Percentiles rank a stretch among this genome's conserved stretches.
phyloP scores from a whole-genome alignment of 1,284 basidiomycete species.

The Trametes pubescens region DNA sequence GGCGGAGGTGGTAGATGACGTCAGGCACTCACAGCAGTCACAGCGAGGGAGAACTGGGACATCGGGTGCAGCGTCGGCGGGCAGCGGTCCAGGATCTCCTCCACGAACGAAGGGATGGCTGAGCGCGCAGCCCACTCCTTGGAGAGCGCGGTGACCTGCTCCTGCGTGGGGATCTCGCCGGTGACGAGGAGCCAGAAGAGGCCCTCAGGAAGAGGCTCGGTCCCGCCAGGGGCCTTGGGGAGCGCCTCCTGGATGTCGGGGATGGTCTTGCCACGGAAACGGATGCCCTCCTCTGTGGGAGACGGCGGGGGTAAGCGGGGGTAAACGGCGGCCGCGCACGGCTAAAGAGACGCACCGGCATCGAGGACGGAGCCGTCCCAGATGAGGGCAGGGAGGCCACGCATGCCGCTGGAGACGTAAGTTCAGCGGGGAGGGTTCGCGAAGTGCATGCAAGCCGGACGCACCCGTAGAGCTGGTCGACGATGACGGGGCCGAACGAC shows the following conservation, averaged over 20 bases:
- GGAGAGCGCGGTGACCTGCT: conserved; percentile 86
- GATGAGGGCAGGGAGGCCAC: conserved; percentile 87
- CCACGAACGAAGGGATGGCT: conserved; percentile 89
- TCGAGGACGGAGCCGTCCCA: conserved; percentile 98
- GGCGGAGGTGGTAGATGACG: conserved; percentile 18
- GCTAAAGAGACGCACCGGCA: conserved; percentile 61
- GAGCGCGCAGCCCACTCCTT: conserved; percentile 94
- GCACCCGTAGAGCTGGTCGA: conserved; percentile 91
- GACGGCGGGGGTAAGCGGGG: conserved; percentile 1
- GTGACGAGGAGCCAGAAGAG: conserved; percentile 97
- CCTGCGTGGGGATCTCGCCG: conserved; percentile 89
- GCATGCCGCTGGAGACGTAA: conserved; percentile 79
- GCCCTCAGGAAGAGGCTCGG: conserved; percentile 92
- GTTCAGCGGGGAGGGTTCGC: conserved; percentile 17
- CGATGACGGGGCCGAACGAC: conserved; percentile 87
- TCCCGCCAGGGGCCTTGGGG: conserved; percentile 89
- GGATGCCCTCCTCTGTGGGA: conserved; percentile 89
- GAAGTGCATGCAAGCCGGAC: conserved; percentile 34
- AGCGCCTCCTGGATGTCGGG: conserved; percentile 88
- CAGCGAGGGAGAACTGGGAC: conserved; percentile 95
- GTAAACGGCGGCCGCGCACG: conserved; percentile 4
- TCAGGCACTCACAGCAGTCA: conserved; percentile 80
- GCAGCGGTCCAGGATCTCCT: conserved; percentile 93
- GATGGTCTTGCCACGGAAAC: conserved; percentile 94
- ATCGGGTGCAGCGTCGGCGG: conserved; percentile 95